Evolutionary conservation across 768 basidiomycete genomes (phyloP).

Genomic region (Tricholomella constricta): DNA sequence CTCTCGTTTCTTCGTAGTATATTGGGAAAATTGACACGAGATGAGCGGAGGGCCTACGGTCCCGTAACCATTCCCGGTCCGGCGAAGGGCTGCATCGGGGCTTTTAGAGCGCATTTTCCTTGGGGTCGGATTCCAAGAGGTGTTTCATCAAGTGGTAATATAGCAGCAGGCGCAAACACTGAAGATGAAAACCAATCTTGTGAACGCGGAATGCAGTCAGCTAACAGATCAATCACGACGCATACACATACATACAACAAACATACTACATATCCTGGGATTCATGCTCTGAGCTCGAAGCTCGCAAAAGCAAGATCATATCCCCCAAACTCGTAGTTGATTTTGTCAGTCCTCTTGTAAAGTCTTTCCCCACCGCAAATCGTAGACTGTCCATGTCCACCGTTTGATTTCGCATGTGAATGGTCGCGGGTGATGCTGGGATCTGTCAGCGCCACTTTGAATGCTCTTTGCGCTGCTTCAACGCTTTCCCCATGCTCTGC

Average conservation of each 20-base stretch:
- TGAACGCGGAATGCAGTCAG: neutral
- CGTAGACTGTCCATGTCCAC: neutral
- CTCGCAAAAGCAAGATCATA: constrained; percentile 91
- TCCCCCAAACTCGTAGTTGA: constrained; percentile 96
- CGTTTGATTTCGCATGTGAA: constrained; percentile 10
- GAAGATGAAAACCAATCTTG: too few species aligned
- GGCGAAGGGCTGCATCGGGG: too few species aligned
- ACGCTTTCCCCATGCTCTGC: constrained; percentile 50
- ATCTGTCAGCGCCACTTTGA: constrained; percentile 62
- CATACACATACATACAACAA: neutral
- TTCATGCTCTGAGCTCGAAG: constrained; percentile 52
- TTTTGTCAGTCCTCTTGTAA: constrained; percentile 92
- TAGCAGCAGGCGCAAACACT: too few species aligned
- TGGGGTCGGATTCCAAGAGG: too few species aligned
- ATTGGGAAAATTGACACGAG: too few species aligned
- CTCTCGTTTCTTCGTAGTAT: too few species aligned
- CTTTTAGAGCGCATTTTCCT: too few species aligned
- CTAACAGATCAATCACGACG: neutral
- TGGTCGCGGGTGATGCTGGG: constrained; percentile 7
- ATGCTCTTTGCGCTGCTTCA: constrained; percentile 75
- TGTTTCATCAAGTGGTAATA: too few species aligned
- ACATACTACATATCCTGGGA: constrained; percentile 2
- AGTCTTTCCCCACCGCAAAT: constrained; percentile 18
- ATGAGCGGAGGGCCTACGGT: too few species aligned
- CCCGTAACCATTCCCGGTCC: too few species aligned